Conservation (phyloP, 2,329 filamentous ascomycete species). For the Trichoderma atroviride region DNA sequence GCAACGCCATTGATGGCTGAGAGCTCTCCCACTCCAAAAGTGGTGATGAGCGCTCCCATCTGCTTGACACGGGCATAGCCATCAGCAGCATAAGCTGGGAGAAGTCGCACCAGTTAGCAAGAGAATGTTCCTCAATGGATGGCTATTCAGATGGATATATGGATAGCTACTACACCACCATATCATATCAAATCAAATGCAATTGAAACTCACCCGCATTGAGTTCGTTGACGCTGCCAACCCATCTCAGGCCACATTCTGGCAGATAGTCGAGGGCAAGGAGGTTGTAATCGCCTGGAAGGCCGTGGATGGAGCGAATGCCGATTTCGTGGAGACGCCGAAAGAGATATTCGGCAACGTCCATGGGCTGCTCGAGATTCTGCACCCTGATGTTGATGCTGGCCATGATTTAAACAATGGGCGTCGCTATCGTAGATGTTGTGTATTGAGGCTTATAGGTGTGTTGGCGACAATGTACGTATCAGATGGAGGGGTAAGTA, state of each 20-base stretch:
- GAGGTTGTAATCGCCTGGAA: conserved; percentile 76
- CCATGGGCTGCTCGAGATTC: conserved; percentile 53
- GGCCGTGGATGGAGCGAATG: conserved; percentile 65
- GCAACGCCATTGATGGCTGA: conserved; percentile 74
- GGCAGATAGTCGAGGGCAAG: conserved; percentile 67
- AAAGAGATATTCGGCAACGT: conserved; percentile 71
- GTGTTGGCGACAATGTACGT: not conserved
- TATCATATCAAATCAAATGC: not conserved
- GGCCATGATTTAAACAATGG: conserved; percentile 29
- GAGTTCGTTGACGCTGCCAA: conserved; percentile 71
- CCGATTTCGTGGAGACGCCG: conserved; percentile 65
- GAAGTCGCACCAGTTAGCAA: conserved; percentile 30
- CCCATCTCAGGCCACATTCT: conserved; percentile 62
- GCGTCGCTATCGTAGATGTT: not conserved
- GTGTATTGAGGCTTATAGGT: not conserved
- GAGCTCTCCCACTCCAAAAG: conserved; percentile 75
- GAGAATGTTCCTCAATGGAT: not conserved
- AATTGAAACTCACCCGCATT: conserved; percentile 61
- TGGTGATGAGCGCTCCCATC: conserved; percentile 71
- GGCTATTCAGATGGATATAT: not conserved
- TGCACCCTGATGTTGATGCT: conserved; percentile 45
- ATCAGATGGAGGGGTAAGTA: not conserved
- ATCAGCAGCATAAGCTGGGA: conserved; percentile 72
- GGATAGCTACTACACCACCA: not conserved
- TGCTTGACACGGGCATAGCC: conserved; percentile 75